Evolutionary conservation across 331 rosid species (phyloP), one percentile per base, ranked within the genome.

Genomic region (Prunus yedoensis): DNA sequence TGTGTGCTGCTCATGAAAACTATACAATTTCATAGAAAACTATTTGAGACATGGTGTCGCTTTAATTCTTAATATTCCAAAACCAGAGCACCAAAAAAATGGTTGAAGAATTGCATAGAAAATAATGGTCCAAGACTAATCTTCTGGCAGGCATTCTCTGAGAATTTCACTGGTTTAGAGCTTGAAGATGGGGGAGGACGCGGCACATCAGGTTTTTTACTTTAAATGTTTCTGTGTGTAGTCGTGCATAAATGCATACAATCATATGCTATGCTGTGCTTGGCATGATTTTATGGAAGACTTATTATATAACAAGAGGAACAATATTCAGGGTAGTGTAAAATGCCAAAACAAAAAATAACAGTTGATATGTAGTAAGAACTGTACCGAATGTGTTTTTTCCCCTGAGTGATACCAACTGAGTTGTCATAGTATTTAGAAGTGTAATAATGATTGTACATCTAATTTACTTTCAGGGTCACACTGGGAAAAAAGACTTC

Each of bases 181-280:
- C 90, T 95, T 74, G 99, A 95, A 88, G 99, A 95, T 76, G 97
- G 99, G 70, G 99, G 99, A 76, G 99, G 99, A 49, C 97, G 99
- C 0, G 97, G 99, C 66, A 95, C 99, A 79, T 95, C 99, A 90
- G 97, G 98, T 93, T 60, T 49, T 57, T 2, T 21, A 57, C 56
- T 41, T 12, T 16, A 20, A 38, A 35, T 21, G 51, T 53, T 70
- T 70, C 20, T 67, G 38, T 21, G 53, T 15, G 28, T 10, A 25
- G 14, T 6, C 10, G 2, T 21, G 52, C 17, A 14, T 14, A 38
- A 38, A 13, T 47, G 20, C 43, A 27, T 49, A 27, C 15, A 14
- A 9, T 16, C 23, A 6, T 38, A 32, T 54, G 64, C 16, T 46
- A 67, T 67, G 56, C 11, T 18, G 41, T 56, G 41, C 14, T 6